Evolutionary conservation across 768 basidiomycete species (phyloP).

Genomic region (Lactarius quietus): DNA sequence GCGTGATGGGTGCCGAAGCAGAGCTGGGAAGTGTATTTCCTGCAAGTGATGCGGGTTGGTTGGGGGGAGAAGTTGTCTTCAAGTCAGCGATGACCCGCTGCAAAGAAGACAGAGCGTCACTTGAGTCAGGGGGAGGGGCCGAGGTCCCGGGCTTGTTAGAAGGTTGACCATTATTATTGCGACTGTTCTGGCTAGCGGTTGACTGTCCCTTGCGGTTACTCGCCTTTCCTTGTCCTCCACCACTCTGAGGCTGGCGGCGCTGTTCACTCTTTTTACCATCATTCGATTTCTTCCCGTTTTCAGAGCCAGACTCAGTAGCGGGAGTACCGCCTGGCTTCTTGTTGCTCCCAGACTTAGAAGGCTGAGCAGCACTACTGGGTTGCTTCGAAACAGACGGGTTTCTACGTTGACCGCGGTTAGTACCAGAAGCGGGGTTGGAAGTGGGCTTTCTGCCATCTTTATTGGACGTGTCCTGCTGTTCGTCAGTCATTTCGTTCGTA

Average conservation of each 20-base stretch:
- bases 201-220: slow-evolving; percentile 25
- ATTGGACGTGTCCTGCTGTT: slow-evolving; percentile 46
- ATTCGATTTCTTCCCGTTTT: slow-evolving; percentile 58
- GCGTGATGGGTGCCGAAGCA: slow-evolving; percentile 47
- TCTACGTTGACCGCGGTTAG: slow-evolving; percentile 57
- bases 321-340: slow-evolving; percentile 47
- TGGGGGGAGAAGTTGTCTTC: slow-evolving; percentile 75
- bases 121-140: slow-evolving; percentile 58
- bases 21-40: slow-evolving; percentile 37
- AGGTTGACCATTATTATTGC: slow-evolving; percentile 41
- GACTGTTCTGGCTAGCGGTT: slow-evolving; percentile 60
- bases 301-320: slow-evolving; percentile 65
- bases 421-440: slow-evolving; percentile 35
- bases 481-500: slow-evolving; percentile 90
- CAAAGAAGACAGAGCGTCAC: slow-evolving; percentile 80
- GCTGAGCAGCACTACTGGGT: slow-evolving; percentile 33
- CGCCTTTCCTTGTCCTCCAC: slow-evolving; percentile 35
- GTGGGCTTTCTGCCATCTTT: slow-evolving; percentile 73
- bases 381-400: slow-evolving; percentile 47
- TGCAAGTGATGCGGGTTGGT: slow-evolving; percentile 40
- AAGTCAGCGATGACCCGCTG: slow-evolving; percentile 94
- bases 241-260: slow-evolving; percentile 38
- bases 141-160: slow-evolving; percentile 35
- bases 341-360: slow-evolving; percentile 55
- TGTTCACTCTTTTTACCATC: slow-evolving; percentile 53